phyloP scores from a whole-genome alignment of 208 protist species.

The Acanthamoeba healyi region DNA sequence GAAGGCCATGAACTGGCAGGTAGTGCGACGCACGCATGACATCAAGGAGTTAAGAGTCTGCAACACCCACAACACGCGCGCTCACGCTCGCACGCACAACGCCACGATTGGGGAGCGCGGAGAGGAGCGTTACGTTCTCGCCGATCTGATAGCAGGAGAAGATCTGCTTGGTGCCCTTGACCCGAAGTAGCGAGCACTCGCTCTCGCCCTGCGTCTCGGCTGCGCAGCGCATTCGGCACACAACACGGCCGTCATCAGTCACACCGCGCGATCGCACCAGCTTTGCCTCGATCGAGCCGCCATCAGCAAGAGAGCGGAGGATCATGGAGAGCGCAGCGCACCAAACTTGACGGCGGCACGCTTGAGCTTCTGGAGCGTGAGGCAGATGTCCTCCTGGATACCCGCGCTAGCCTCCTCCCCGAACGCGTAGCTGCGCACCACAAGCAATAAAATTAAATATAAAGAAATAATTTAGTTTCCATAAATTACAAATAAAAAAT shows the following conservation, averaged over 20 bases:
- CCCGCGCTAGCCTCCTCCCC: conserved; percentile 8
- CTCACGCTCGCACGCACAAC: no score
- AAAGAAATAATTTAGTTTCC: no score
- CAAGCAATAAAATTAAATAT: no score
- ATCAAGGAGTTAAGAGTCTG: background rate
- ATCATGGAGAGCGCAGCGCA: background rate
- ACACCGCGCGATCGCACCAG: no score
- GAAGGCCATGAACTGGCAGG: conserved; percentile 73
- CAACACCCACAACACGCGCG: background rate
- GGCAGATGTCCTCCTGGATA: conserved; percentile 51
- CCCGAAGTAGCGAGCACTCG: background rate
- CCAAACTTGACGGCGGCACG: conserved; percentile 55
- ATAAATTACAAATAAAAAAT: background rate
- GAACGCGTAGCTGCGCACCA: conserved; percentile 30
- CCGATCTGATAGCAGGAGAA: conserved; percentile 64
- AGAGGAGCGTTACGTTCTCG: conserved; percentile 50
- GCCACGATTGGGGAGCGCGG: no score
- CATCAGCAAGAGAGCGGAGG: background rate
- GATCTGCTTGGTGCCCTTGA: conserved; percentile 3
- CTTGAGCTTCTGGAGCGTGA: conserved; percentile 62
- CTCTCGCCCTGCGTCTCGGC: background rate
- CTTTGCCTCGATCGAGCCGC: no score
- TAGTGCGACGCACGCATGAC: background rate
- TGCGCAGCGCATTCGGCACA: no score
- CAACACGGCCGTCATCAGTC: no score